These are phyloP conservation scores for Pestalotiopsis sp. DNA, from an alignment of 2,329 filamentous ascomycete species.

Conservation along the genomic window DNA sequence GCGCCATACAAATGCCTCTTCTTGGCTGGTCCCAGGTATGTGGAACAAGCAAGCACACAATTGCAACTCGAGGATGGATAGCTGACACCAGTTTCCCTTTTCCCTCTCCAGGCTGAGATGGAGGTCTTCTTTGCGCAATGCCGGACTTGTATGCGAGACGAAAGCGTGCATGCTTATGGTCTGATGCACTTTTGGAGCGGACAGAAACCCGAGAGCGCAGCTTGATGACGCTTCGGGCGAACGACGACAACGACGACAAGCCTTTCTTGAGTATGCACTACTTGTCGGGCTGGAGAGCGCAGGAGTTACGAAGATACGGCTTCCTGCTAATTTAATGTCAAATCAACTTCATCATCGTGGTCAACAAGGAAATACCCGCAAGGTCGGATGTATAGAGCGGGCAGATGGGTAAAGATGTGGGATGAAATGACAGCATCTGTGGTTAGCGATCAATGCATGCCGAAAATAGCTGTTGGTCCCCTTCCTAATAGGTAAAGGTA, in stretches of 20 bases:
- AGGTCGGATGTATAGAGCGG: not conserved
- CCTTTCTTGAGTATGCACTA: not conserved
- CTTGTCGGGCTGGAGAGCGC: not conserved
- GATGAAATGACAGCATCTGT: too few relatives aligned
- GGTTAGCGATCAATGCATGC: too few relatives aligned
- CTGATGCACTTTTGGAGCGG: conserved; percentile 47
- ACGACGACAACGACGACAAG: not conserved
- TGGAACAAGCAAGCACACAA: not conserved
- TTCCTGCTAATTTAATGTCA: not conserved
- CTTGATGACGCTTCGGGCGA: not conserved
- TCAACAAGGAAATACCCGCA: not conserved
- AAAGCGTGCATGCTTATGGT: conserved; percentile 31
- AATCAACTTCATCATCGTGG: not conserved
- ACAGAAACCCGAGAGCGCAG: conserved; percentile 35
- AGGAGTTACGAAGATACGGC: not conserved
- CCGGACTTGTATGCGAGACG: conserved; percentile 28
- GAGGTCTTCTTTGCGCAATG: conserved; percentile 30
- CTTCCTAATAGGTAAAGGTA: too few relatives aligned
- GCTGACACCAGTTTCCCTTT: too few relatives aligned
- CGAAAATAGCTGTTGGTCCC: too few relatives aligned
- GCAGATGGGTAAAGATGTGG: not conserved
- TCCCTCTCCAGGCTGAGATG: conserved; percentile 22
- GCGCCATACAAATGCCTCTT: conserved; percentile 39
- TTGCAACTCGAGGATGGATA: too few relatives aligned
- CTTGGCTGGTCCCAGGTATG: conserved; percentile 35